Base-by-base conservation (phyloP, 2,329 filamentous ascomycete species). In the Apiospora sp. region DNA sequence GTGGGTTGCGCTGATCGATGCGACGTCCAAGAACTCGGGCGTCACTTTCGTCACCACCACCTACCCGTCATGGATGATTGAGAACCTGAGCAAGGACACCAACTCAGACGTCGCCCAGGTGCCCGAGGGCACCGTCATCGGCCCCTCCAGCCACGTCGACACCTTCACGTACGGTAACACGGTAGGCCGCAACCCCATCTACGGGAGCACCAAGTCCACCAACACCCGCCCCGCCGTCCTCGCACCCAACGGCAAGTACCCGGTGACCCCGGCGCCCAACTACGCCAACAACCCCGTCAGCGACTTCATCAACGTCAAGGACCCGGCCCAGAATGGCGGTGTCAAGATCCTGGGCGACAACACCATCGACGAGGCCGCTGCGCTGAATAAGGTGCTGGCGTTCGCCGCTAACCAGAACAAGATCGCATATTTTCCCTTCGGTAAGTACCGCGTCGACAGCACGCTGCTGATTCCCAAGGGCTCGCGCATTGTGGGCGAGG, bases 371-470 rank as follows among this genome's bases (percentile, higher is more conserved):
- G 84, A 86, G 44, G 76, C 82, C 0, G 79, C 72, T 0, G 78
- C 78, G 19, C 78, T 86, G 8, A 85, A 85, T 74, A 75, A 80
- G 49, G 78, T 85, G 12, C 79, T 86, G 22, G 74, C 78, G 37
- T 77, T 76, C 30, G 84, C 83, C 10, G 84, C 83, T 1, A 67
- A 80, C 79, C 75, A 77, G 4, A 80, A 81, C 70, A 83, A 85
- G 73, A 83, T 90, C 69, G 85, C 87, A 22, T 91, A 86, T 77
- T 86, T 91, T 76, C 87, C 88, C 46, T 86, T 86, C 71, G 89
- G 89, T 58, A 84, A 87, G 71, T 90, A 91, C 78, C 81, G 86
- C 13, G 84, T 90, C 37, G 84, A 84, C 19, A 81, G 83, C 64
- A 90, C 89, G 0, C 81, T 90, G 27, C 79, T 83, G 8, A 81